phyloP scores from a whole-genome alignment of 2,329 filamentous ascomycete species.

The Trichoderma sp. region DNA sequence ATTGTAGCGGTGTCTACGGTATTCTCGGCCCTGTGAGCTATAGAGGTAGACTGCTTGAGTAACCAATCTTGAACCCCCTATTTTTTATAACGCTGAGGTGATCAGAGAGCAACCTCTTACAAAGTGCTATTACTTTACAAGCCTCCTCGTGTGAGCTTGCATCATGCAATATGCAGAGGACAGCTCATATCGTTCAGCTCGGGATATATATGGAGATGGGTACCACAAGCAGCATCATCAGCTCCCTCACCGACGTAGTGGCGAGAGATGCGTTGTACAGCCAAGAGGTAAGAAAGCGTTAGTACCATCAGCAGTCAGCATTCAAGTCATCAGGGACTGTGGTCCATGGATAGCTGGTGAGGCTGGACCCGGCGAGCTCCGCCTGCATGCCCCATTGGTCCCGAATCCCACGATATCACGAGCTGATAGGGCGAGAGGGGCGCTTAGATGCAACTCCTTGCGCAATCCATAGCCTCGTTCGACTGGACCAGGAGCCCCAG shows the following conservation, averaged over 20 bases:
- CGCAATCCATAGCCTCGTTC: not conserved
- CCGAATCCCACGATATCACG: not conserved
- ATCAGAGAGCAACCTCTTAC: not conserved
- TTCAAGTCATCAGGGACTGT: not conserved
- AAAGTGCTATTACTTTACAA: not conserved
- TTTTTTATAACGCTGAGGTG: not conserved
- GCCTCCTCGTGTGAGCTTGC: not conserved
- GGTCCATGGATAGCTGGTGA: not conserved
- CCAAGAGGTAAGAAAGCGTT: slow-evolving; percentile 1
- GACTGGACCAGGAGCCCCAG: not conserved
- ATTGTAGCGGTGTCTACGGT: not conserved
- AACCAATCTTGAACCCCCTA: not conserved
- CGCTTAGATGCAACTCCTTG: not conserved
- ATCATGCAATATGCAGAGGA: slow-evolving; percentile 4
- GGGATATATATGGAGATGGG: not conserved
- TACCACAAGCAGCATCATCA: not conserved
- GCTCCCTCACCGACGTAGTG: not conserved
- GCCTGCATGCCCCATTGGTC: slow-evolving; percentile 1
- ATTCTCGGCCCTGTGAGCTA: not conserved
- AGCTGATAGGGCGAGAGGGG: not conserved
- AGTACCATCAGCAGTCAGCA: slow-evolving; percentile 1
- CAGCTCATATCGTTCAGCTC: not conserved
- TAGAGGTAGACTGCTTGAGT: not conserved
- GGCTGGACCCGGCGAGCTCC: not conserved
- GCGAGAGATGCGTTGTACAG: not conserved